These are phyloP conservation scores for Schoenoplectus triqueter DNA, from an alignment of 202 grass and related monocot species.

Conservation along the genomic window DNA sequence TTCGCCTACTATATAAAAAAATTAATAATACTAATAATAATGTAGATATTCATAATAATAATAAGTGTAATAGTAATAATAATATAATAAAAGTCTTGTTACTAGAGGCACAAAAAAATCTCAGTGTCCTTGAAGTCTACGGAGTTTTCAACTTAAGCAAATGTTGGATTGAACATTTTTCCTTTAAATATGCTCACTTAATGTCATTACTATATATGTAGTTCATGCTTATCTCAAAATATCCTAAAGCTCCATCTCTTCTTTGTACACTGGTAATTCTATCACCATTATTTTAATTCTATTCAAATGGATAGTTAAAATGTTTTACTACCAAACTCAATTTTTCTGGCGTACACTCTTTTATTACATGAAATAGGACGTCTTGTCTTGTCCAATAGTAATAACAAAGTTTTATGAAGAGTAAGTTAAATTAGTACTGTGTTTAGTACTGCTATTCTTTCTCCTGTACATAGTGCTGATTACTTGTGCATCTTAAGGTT, in stretches of 20 bases:
- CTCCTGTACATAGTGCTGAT: not conserved
- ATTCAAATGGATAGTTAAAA: not conserved
- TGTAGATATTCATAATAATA: too few relatives aligned
- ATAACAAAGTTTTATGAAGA: not conserved
- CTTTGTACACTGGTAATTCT: slow-evolving; percentile 79
- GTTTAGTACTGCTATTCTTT: not conserved
- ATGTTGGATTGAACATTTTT: slow-evolving; percentile 1
- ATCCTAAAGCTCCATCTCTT: slow-evolving; percentile 46
- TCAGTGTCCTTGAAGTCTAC: not conserved
- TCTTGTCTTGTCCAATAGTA: not conserved
- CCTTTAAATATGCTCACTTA: not conserved
- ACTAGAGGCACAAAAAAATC: not conserved
- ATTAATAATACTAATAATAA: too few relatives aligned
- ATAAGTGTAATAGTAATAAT: too few relatives aligned
- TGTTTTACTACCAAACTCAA: not conserved
- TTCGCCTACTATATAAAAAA: too few relatives aligned
- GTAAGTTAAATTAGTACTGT: not conserved
- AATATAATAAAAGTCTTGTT: not conserved
- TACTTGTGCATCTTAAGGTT: not conserved
- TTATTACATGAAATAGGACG: slow-evolving; percentile 8
- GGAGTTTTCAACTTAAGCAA: not conserved
- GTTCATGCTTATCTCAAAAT: slow-evolving; percentile 82
- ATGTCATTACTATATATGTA: slow-evolving; percentile 41
- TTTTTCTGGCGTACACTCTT: not conserved
- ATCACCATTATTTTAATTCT: slow-evolving; percentile 6